Conservation (phyloP, 2,329 filamentous ascomycete genomes). For the Paracamarosporium sp. region DNA sequence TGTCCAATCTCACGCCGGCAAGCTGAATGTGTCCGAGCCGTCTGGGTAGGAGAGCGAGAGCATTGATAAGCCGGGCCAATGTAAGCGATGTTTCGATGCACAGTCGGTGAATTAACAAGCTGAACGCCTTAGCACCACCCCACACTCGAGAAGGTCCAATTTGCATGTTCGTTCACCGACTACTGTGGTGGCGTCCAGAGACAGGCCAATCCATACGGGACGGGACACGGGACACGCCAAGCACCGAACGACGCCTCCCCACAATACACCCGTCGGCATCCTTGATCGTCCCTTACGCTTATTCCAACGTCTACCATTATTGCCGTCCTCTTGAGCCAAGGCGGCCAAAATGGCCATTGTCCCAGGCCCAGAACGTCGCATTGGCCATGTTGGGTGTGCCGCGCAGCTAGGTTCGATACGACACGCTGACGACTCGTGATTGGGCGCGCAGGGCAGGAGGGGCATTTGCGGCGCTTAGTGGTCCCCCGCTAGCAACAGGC, state of each 20-base stretch:
- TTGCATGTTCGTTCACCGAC: too few species aligned
- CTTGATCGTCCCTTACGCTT: background rate
- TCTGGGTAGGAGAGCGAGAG: too few species aligned
- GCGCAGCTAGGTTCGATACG: background rate
- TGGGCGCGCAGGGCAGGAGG: background rate
- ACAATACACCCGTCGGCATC: background rate
- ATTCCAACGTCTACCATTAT: background rate
- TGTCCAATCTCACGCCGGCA: too few species aligned
- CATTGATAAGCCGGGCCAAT: too few species aligned
- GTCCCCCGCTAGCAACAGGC: constrained; percentile 1
- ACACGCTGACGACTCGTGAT: background rate
- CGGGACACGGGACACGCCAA: too few species aligned
- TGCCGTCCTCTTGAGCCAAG: background rate
- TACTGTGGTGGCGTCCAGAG: too few species aligned
- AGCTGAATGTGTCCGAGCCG: too few species aligned
- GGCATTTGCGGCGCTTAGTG: constrained; percentile 3
- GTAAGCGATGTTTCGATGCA: too few species aligned
- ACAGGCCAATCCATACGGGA: too few species aligned
- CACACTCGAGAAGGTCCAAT: too few species aligned
- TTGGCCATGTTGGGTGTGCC: background rate
- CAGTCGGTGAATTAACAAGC: too few species aligned
- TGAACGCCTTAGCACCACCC: too few species aligned
- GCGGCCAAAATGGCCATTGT: background rate
- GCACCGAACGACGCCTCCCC: background rate
- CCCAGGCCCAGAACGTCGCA: background rate